Percentiles rank a stretch among this genome's conserved stretches.
Conservation (phyloP, 495 filamentous ascomycete genomes). For the Neurospora sp. region DNA sequence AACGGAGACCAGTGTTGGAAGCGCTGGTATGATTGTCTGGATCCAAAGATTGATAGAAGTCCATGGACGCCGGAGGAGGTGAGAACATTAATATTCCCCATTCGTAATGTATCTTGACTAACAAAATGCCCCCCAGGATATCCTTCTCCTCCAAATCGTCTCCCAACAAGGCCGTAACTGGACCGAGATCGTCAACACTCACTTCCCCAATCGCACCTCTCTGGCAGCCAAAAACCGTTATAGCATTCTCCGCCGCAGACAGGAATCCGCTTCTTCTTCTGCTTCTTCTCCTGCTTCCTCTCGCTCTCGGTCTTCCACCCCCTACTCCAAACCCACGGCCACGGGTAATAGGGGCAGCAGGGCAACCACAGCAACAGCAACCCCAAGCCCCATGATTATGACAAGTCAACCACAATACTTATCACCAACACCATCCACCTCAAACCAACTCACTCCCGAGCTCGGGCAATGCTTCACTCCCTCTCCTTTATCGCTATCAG, state of each 20-base stretch:
- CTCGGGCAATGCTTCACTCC: neutral
- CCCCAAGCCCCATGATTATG: neutral
- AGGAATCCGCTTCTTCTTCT: neutral
- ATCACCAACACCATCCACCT: neutral
- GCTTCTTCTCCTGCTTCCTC: neutral
- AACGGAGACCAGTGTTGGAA: conserved; percentile 29
- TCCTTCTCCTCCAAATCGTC: conserved; percentile 17
- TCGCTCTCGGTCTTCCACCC: neutral
- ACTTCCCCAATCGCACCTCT: conserved; percentile 26
- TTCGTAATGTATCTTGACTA: neutral
- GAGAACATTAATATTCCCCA: neutral
- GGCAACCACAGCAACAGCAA: neutral
- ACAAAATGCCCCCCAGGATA: conserved; percentile 12
- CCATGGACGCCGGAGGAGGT: conserved; percentile 24
- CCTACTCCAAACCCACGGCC: neutral
- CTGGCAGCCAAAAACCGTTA: conserved; percentile 29
- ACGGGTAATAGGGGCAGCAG: neutral
- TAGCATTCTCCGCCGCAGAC: conserved; percentile 18
- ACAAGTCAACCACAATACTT: neutral
- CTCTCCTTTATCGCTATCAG: neutral
- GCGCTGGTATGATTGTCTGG: conserved; percentile 24
- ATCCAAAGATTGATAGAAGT: conserved; percentile 23
- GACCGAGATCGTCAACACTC: conserved; percentile 23
- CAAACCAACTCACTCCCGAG: neutral
- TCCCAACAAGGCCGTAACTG: conserved; percentile 22